Conservation (phyloP, 345 rosid species). For the Isatis tinctoria region DNA sequence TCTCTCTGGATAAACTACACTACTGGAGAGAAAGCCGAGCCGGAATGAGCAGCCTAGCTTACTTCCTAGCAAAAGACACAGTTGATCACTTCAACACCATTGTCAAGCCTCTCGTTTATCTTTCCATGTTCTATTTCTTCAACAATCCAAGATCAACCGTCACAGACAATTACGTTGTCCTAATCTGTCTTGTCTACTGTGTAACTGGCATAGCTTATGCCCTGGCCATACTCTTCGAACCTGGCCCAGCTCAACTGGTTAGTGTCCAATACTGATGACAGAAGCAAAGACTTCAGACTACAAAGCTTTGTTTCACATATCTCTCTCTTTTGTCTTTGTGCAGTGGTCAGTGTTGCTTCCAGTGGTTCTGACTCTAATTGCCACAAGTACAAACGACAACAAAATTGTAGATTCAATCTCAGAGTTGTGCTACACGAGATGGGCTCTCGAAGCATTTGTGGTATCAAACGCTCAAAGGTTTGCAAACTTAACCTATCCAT, state of each 20-base stretch:
- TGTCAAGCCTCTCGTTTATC: slow-evolving; percentile 82
- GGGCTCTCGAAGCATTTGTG: slow-evolving; percentile 98
- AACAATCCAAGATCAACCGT: slow-evolving; percentile 89
- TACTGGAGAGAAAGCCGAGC: slow-evolving; percentile 95
- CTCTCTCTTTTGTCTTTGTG: slow-evolving; percentile 7
- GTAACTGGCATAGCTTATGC: slow-evolving; percentile 90
- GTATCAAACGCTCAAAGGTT: slow-evolving; percentile 93
- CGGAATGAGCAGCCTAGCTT: slow-evolving; percentile 96
- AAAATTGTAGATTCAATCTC: slow-evolving; percentile 37
- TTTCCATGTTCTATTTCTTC: slow-evolving; percentile 98
- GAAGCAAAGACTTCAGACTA: background rate
- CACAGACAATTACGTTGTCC: slow-evolving; percentile 66
- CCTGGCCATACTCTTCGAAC: slow-evolving; percentile 71
- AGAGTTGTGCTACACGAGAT: slow-evolving; percentile 70
- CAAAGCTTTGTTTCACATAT: slow-evolving; percentile 3
- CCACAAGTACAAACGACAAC: slow-evolving; percentile 45
- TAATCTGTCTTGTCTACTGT: slow-evolving; percentile 84
- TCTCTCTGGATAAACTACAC: slow-evolving; percentile 82
- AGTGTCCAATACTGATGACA: slow-evolving; percentile 25
- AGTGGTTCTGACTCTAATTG: slow-evolving; percentile 86
- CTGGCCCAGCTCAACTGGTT: slow-evolving; percentile 96
- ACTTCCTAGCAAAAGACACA: slow-evolving; percentile 88
- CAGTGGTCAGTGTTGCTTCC: slow-evolving; percentile 99
- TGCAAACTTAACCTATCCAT: background rate
- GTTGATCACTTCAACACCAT: slow-evolving; percentile 85